These are phyloP conservation scores for Grammothele lineata DNA, from an alignment of 768 basidiomycete genomes.

Conservation along the genomic window DNA sequence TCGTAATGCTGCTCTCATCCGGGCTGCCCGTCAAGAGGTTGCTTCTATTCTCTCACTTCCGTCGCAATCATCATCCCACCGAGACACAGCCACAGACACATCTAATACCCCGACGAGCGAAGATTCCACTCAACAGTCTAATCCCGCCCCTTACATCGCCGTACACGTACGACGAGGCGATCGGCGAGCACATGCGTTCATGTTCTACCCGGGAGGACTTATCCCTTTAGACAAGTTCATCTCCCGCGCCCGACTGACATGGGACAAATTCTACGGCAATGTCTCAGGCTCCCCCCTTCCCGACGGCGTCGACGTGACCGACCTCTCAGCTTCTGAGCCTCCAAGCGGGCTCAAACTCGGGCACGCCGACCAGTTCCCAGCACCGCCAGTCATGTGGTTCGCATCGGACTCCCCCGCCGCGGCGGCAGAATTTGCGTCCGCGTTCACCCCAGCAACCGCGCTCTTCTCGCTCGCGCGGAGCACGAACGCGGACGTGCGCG, in stretches of 20 bases:
- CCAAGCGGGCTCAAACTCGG: slow-evolving; percentile 3
- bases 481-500: slow-evolving; percentile 36
- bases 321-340: neutral
- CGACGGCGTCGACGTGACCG: neutral
- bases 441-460: slow-evolving; percentile 31
- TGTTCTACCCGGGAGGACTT: slow-evolving; percentile 20
- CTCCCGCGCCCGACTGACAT: slow-evolving; percentile 37
- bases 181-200: slow-evolving; percentile 21
- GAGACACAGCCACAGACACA: neutral
- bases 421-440: slow-evolving; percentile 37
- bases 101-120: neutral
- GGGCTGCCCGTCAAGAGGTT: slow-evolving; percentile 45
- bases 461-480: slow-evolving; percentile 46
- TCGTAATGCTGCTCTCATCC: slow-evolving; percentile 43
- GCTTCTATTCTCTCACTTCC: slow-evolving; percentile 3
- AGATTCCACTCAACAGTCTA: neutral
- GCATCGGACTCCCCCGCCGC: slow-evolving; percentile 57
- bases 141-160: slow-evolving; percentile 40
- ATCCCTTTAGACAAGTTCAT: slow-evolving; percentile 50
- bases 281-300: neutral
- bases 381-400: slow-evolving; percentile 43
- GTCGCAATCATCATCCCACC: neutral
- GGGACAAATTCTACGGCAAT: slow-evolving; percentile 34
- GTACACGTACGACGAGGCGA: slow-evolving; percentile 66
- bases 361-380: slow-evolving; percentile 19